Conservation (phyloP, 495 filamentous ascomycete genomes). For the Hypoxylon cercidicola region DNA sequence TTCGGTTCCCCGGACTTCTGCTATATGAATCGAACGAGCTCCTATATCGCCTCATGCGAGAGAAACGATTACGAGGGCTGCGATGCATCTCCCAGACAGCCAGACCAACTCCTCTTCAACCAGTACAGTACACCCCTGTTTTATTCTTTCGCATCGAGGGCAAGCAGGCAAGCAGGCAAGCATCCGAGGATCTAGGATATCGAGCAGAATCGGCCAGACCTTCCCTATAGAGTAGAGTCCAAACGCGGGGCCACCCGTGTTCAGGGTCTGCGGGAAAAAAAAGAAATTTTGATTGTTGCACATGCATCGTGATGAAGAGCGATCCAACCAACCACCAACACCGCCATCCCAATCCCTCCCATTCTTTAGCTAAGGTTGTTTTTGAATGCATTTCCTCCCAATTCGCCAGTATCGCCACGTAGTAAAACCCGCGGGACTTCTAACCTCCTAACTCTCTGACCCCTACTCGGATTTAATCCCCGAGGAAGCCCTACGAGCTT, state of each 20-base stretch:
- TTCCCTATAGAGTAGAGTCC: neutral
- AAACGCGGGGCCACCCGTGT: neutral
- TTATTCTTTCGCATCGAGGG: too few species aligned
- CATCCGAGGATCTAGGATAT: neutral
- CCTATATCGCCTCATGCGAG: constrained; percentile 3
- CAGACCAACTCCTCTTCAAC: too few species aligned
- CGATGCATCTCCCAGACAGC: neutral
- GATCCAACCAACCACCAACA: too few species aligned
- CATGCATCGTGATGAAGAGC: neutral
- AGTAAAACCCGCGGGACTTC: constrained; percentile 8
- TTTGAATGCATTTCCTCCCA: constrained; percentile 1
- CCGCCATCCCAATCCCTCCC: constrained; percentile 3
- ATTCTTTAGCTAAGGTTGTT: neutral
- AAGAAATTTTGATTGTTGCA: neutral
- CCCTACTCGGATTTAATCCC: constrained; percentile 1
- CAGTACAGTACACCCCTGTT: neutral
- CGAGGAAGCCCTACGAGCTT: neutral
- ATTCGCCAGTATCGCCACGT: constrained; percentile 9
- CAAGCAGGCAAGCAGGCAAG: too few species aligned
- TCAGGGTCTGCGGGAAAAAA: neutral
- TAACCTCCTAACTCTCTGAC: constrained; percentile 6
- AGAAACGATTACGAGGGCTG: constrained; percentile 10
- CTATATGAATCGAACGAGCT: neutral
- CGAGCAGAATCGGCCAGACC: neutral
- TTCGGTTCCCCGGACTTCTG: constrained; percentile 4